Conservation (phyloP, 2,329 filamentous ascomycete genomes). For the Thielaviopsis punctulata region DNA sequence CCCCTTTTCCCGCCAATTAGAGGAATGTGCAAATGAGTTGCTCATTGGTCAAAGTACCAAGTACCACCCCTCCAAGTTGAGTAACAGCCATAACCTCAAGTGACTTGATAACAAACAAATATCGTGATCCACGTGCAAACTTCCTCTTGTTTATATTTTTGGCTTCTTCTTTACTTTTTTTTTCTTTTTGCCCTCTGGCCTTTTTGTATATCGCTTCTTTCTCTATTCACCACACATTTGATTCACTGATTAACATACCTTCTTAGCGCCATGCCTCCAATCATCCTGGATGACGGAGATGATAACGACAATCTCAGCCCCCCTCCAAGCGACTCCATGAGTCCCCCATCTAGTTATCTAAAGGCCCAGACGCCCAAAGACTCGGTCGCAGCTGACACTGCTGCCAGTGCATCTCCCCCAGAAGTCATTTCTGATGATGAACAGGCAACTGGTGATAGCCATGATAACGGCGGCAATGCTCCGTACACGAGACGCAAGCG, state of each 20-base stretch:
- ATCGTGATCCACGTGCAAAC: constrained; percentile 7
- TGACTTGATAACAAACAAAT: not conserved
- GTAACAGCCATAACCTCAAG: not conserved
- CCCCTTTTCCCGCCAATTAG: constrained; percentile 13
- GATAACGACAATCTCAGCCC: constrained; percentile 23
- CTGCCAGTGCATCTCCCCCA: constrained; percentile 21
- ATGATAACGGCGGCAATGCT: not conserved
- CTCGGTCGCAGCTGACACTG: constrained; percentile 32
- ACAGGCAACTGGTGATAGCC: constrained; percentile 17
- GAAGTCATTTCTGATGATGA: constrained; percentile 22
- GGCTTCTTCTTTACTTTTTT: constrained; percentile 3
- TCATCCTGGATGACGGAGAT: constrained; percentile 18
- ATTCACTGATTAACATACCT: constrained; percentile 12
- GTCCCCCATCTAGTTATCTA: constrained; percentile 23
- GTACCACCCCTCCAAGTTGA: not conserved
- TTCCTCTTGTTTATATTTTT: constrained; percentile 11
- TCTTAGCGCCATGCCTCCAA: constrained; percentile 13
- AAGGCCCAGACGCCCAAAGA: constrained; percentile 28
- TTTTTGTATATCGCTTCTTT: constrained; percentile 2
- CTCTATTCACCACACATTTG: constrained; percentile 1
- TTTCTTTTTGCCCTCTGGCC: constrained; percentile 5
- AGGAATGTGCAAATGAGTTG: not conserved
- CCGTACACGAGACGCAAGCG: constrained; percentile 7
- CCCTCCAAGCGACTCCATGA: constrained; percentile 22
- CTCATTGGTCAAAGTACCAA: constrained; percentile 10